Evolutionary conservation across 176 grass and related monocot species (phyloP).

Genomic region (Aegilops umbellulata): DNA sequence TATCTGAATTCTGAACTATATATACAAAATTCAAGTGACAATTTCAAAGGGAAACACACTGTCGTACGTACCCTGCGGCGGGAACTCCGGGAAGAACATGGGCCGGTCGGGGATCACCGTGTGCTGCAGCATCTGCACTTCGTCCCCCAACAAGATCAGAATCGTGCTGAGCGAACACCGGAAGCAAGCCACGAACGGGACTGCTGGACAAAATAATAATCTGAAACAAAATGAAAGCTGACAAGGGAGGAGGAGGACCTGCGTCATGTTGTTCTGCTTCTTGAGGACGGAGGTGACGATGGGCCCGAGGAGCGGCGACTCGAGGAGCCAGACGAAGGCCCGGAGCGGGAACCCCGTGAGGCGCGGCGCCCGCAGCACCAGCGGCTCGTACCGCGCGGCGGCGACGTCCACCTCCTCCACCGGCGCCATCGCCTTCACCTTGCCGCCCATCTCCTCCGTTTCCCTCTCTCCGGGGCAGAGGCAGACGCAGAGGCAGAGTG

Average conservation of each 20-base stretch:
- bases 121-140: constrained; percentile 58
- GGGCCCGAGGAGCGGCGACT: constrained; percentile 53
- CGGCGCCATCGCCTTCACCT: constrained; percentile 40
- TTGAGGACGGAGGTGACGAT: constrained; percentile 61
- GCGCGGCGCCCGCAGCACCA: constrained; percentile 54
- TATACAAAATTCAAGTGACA: not conserved
- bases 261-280: constrained; percentile 62
- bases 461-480: too few relatives aligned
- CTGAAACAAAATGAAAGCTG: rapidly evolving
- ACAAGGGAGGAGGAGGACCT: constrained; percentile 14
- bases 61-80: constrained; percentile 53
- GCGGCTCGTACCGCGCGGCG: constrained; percentile 58
- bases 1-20: not conserved
- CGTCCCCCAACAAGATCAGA: too few relatives aligned
- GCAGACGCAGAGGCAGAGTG: not conserved
- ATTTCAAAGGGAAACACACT: not conserved
- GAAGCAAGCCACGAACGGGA: too few relatives aligned
- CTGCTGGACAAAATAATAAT: too few relatives aligned
- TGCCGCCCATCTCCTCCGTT: not conserved
- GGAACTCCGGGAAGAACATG: constrained; percentile 88
- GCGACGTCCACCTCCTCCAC: constrained; percentile 69
- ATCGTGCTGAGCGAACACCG: too few relatives aligned
- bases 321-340: constrained; percentile 78
- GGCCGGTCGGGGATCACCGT: constrained; percentile 85
- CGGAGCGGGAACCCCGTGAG: constrained; percentile 48